These are phyloP conservation scores for Metroxylon sagu DNA, from an alignment of 176 grass and related monocot species.

Conservation along the genomic window DNA sequence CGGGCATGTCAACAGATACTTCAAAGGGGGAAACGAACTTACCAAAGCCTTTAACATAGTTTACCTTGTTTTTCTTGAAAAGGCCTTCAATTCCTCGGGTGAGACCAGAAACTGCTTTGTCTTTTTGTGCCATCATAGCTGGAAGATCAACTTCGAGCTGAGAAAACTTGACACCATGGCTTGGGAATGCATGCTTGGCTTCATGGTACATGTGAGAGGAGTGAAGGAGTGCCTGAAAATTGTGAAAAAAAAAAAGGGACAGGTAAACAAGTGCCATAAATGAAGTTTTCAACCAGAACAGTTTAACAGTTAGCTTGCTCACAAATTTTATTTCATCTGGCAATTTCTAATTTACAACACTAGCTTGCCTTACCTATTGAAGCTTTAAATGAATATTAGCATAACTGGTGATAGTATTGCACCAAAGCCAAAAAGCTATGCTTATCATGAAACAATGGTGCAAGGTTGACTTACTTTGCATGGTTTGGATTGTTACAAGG, in stretches of 20 bases:
- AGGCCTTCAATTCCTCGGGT: slow-evolving; percentile 94
- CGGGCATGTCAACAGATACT: slow-evolving; percentile 78
- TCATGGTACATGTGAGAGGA: slow-evolving; percentile 97
- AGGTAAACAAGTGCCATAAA: background rate
- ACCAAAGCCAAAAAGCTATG: too few species aligned
- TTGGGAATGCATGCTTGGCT: slow-evolving; percentile 73
- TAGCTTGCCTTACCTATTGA: too few species aligned
- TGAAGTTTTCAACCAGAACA: too few species aligned
- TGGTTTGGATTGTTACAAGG: too few species aligned
- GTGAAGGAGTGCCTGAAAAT: slow-evolving; percentile 82
- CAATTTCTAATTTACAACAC: too few species aligned
- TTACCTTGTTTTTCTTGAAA: slow-evolving; percentile 98
- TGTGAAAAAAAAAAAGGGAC: background rate
- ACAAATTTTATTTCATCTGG: too few species aligned
- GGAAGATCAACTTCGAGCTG: slow-evolving; percentile 77
- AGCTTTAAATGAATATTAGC: too few species aligned
- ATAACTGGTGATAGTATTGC: too few species aligned
- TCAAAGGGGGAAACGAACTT: slow-evolving; percentile 80
- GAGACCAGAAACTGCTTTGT: slow-evolving; percentile 80
- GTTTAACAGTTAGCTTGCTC: too few species aligned
- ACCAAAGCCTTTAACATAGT: slow-evolving; percentile 84
- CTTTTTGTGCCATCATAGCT: slow-evolving; percentile 97
- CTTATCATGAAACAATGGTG: too few species aligned
- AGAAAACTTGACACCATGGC: slow-evolving; percentile 75
- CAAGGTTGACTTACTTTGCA: too few species aligned